phyloP scores from a whole-genome alignment of 2,329 filamentous ascomycete genomes.

The Dactylonectria estremocensis region DNA sequence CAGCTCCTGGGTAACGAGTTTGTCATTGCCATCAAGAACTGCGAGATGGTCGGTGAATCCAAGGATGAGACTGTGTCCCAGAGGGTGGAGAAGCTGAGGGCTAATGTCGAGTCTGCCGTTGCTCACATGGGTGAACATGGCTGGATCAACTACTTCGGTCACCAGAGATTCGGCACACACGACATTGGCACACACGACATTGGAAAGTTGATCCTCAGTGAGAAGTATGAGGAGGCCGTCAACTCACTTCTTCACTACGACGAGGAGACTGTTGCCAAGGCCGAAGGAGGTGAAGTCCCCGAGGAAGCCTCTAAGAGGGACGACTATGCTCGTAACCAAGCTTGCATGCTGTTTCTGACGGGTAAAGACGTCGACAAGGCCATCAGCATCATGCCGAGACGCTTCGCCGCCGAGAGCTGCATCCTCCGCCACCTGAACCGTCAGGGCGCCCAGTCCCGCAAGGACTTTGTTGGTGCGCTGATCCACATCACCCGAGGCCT shows the following conservation, averaged over 20 bases:
- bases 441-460: conserved; percentile 61
- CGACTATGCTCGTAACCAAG: conserved; percentile 83
- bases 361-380: conserved; percentile 73
- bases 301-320: conserved; percentile 75
- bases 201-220: conserved; percentile 86
- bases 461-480: conserved; percentile 87
- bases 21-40: conserved; percentile 90
- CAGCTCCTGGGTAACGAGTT: conserved; percentile 94
- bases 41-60: conserved; percentile 69
- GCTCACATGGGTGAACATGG: conserved; percentile 79
- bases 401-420: conserved; percentile 84
- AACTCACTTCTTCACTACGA: conserved; percentile 83
- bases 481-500: conserved; percentile 85
- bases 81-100: conserved; percentile 50
- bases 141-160: conserved; percentile 97
- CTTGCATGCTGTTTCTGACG: conserved; percentile 81
- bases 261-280: conserved; percentile 68
- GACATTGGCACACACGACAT: conserved; percentile 87
- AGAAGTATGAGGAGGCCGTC: conserved; percentile 85
- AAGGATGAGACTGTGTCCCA: conserved; percentile 44
- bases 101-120: conserved; percentile 71
- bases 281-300: conserved; percentile 55
- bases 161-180: conserved; percentile 97
- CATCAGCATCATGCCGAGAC: conserved; percentile 79
- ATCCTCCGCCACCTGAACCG: conserved; percentile 83